Conservation (phyloP, 2,329 filamentous ascomycete genomes). For the Fusarium hostae region DNA sequence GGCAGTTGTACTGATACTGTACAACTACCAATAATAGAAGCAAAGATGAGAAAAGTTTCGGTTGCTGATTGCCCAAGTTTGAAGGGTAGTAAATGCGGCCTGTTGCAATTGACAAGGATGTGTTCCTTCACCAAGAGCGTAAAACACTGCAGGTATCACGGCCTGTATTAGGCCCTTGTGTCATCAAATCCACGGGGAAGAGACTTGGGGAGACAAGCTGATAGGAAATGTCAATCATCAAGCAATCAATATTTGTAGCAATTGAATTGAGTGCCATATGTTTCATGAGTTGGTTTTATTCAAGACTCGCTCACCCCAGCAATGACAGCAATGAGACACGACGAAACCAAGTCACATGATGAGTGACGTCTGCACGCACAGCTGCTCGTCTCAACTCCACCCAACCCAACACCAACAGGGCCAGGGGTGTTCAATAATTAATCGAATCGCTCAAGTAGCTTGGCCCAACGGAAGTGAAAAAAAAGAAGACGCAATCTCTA, state of each 20-base stretch:
- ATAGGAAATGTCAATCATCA: background rate
- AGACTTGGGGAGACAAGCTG: background rate
- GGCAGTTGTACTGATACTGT: background rate
- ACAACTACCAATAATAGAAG: background rate
- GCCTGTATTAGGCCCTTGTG: background rate
- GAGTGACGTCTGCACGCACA: constrained; percentile 36
- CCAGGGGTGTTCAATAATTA: constrained; percentile 4
- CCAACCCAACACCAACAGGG: constrained; percentile 18
- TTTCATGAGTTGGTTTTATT: background rate
- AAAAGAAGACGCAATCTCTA: background rate
- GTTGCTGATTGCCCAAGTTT: background rate
- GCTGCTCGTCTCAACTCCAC: constrained; percentile 35
- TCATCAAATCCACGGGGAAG: background rate
- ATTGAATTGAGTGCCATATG: background rate
- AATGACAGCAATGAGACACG: background rate
- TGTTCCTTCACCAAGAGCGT: background rate
- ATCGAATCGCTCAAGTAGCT: background rate
- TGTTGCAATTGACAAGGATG: background rate
- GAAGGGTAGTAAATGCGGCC: background rate
- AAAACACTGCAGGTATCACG: background rate
- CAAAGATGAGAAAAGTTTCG: background rate
- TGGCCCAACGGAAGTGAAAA: background rate
- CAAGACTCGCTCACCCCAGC: background rate
- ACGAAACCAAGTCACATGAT: constrained; percentile 38
- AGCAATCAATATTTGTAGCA: too few species aligned